Evolutionary conservation across 2,329 filamentous ascomycete genomes (phyloP).

Genomic region (Pestalotiopsis sp.): DNA sequence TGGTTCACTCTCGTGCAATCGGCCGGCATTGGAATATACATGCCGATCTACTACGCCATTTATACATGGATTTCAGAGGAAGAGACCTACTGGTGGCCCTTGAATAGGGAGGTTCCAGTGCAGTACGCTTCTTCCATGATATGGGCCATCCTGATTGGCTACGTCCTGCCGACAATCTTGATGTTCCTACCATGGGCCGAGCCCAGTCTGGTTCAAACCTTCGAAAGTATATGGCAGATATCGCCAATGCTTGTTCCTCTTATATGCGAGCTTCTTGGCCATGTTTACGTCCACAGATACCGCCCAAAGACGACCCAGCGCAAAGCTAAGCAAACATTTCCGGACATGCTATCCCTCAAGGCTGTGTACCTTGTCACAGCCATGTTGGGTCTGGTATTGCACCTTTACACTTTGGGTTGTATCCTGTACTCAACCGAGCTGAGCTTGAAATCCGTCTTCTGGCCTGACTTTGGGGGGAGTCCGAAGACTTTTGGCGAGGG

Average conservation of each 20-base stretch:
- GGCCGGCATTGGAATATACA: not conserved
- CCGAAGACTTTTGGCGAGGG: not conserved
- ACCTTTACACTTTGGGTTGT: not conserved
- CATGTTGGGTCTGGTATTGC: not conserved
- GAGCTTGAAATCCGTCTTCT: not conserved
- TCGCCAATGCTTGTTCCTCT: not conserved
- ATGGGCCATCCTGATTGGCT: not conserved
- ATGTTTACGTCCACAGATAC: not conserved
- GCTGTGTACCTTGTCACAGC: not conserved
- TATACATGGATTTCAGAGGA: conserved; percentile 1
- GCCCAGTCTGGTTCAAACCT: not conserved
- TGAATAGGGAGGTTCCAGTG: not conserved
- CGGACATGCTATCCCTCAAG: not conserved
- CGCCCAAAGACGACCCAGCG: too few species aligned
- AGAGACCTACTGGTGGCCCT: not conserved
- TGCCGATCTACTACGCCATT: conserved; percentile 2
- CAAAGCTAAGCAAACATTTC: not conserved
- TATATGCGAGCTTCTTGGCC: not conserved
- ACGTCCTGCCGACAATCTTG: not conserved
- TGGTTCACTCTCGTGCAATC: conserved; percentile 1
- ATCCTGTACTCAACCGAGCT: not conserved
- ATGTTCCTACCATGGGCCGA: not conserved
- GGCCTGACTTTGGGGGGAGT: not conserved
- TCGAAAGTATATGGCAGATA: not conserved
- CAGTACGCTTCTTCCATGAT: not conserved